Evolutionary conservation across 805 yeast species (phyloP), one percentile per base, ranked within the genome.

Genomic region (Suhomyces prunicola): DNA sequence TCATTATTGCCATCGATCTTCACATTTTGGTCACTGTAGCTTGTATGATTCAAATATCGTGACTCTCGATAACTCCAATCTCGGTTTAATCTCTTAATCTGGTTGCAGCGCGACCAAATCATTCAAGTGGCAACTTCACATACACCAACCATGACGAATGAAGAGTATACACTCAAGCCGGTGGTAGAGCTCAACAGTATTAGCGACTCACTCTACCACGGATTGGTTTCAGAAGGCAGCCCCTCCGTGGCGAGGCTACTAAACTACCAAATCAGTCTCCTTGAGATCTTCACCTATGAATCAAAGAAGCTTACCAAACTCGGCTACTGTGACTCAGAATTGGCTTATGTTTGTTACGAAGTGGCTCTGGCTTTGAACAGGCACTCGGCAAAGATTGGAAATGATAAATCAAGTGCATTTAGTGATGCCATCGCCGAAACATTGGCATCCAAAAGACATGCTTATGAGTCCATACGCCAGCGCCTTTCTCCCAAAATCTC

Each of bases 301-400:
- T 49, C 57, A 29, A 64, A 65, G 41, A 69, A 71, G 50, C 52
- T 60, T 10, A 60, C 63, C 3, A 57, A 50, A 23, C 35, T 67
- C n/a, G 69, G 71, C 1, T 66, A 65, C 49, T 75, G 79, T 54
- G 78, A 75, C 54, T 66, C 63, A 55, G 76, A 71, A 53, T 47
- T 71, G 49, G 73, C 76, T 2, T 70, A 63, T 52, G 60, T 75
- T 1, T 57, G 67, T 50, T 70, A 60, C 45, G 41, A 48, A 5
- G 45, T 57, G 6, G 63, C 64, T 2, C 42, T 40, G 27, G 48
- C 52, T 36, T 50, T 66, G 13, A 57, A 53, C 47, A 51, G 50
- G 26, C 40, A 50, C 35, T 48, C 47, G 17, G 48, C 47, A 17
- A 48, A 40, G 15, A 54, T 44, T 3, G 50, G 44, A 1, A 44